These are phyloP conservation scores for Penicillium sp. DNA, from an alignment of 2,329 filamentous ascomycete species.

Conservation along the genomic window DNA sequence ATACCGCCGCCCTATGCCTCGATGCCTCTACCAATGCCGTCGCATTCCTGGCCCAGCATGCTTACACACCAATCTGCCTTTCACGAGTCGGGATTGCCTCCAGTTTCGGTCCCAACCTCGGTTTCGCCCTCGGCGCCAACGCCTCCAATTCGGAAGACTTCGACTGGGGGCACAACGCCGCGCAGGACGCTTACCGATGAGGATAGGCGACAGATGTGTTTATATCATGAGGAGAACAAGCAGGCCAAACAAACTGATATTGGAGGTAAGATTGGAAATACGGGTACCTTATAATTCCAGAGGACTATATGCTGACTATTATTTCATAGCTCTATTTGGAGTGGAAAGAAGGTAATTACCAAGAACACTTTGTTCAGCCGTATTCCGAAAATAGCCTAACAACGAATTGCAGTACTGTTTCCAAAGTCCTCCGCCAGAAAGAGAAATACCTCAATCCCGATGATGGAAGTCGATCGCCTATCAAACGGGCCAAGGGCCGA, in stretches of 20 bases:
- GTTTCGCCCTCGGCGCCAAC: constrained; percentile 59
- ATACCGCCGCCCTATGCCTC: constrained; percentile 62
- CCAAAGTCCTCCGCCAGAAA: constrained; percentile 91
- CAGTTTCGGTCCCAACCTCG: constrained; percentile 58
- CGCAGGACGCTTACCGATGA: constrained; percentile 89
- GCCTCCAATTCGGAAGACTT: constrained; percentile 45
- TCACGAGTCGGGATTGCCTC: constrained; percentile 66
- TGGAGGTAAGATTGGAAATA: constrained; percentile 67
- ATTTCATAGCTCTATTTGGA: constrained; percentile 75
- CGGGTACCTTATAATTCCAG: neutral
- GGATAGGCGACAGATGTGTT: constrained; percentile 90
- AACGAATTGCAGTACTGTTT: constrained; percentile 77
- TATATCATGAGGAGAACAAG: constrained; percentile 89
- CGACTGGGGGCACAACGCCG: constrained; percentile 63
- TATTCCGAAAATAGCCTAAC: constrained; percentile 22
- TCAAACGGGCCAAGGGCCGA: constrained; percentile 83
- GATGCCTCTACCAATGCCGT: constrained; percentile 74
- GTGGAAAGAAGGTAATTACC: constrained; percentile 87
- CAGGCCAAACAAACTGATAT: constrained; percentile 95
- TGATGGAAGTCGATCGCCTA: constrained; percentile 77
- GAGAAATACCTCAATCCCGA: constrained; percentile 89
- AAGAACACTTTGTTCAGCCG: constrained; percentile 26
- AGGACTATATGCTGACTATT: constrained; percentile 25
- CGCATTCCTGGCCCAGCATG: constrained; percentile 78
- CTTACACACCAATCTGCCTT: constrained; percentile 73